Conservation (phyloP, 1,139 yeast species). For the Scheffersomyces parashehatae region DNA sequence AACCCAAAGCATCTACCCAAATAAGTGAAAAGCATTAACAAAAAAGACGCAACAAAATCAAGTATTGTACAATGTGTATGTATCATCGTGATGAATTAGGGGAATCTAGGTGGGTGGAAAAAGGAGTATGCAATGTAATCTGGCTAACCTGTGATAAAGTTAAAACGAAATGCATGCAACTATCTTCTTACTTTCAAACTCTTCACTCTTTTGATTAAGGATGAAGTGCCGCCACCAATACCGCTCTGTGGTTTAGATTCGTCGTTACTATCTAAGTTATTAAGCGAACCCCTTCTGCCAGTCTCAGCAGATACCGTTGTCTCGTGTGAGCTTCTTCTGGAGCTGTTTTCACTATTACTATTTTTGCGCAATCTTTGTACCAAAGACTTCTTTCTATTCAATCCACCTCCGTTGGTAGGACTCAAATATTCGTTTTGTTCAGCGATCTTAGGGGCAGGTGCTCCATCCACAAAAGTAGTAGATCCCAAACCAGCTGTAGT, state of each 20-base stretch:
- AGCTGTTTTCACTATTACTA: constrained; percentile 34
- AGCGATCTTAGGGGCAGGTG: constrained; percentile 72
- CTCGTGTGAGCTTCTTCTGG: constrained; percentile 40
- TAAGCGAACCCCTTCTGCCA: constrained; percentile 23
- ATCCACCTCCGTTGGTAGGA: constrained; percentile 31
- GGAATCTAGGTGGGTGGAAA: too few relatives aligned
- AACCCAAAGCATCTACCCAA: too few relatives aligned
- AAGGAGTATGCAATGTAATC: too few relatives aligned
- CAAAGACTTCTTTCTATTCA: constrained; percentile 73
- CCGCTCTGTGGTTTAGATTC: constrained; percentile 12
- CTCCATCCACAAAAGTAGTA: constrained; percentile 91
- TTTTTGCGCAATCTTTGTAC: constrained; percentile 63
- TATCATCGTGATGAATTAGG: neutral
- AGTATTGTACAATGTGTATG: neutral
- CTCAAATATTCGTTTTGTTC: constrained; percentile 28
- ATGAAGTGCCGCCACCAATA: constrained; percentile 18
- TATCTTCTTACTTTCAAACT: constrained; percentile 73
- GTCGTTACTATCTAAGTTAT: constrained; percentile 10
- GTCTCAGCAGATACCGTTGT: constrained; percentile 12
- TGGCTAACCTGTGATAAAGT: too few relatives aligned
- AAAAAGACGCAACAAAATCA: neutral
- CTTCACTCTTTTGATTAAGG: constrained; percentile 80
- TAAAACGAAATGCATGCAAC: neutral
- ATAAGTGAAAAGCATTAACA: too few relatives aligned
- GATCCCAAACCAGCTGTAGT: constrained; percentile 88